Conservation (phyloP, 352 stramenopile species). For the Phytophthora cryptogea region DNA sequence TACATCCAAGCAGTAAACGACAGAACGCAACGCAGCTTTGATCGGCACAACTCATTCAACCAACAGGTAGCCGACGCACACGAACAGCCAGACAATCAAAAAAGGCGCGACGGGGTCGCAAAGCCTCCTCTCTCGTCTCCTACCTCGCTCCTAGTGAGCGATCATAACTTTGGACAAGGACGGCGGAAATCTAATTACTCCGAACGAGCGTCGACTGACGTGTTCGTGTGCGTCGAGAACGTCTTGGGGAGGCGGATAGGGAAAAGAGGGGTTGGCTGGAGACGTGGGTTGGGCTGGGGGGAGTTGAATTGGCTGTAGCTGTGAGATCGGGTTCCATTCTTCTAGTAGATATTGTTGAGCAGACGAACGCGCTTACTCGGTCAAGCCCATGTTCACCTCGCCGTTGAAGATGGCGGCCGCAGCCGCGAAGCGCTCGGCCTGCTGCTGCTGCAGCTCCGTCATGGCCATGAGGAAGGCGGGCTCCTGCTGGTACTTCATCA, state of each 20-base stretch:
- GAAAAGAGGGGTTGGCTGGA: slow-evolving; percentile 29
- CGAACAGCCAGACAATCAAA: slow-evolving; percentile 38
- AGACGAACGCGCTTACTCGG: slow-evolving; percentile 49
- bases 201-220: slow-evolving; percentile 5
- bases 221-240: slow-evolving; percentile 11
- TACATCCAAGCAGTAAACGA: neutral
- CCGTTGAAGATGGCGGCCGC: slow-evolving; percentile 87
- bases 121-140: slow-evolving; percentile 33
- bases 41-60: slow-evolving; percentile 35
- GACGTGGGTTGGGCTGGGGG: slow-evolving; percentile 17
- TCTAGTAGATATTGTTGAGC: slow-evolving; percentile 47
- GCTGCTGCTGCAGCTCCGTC: slow-evolving; percentile 87
- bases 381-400: slow-evolving; percentile 90
- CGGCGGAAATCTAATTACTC: slow-evolving; percentile 12
- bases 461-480: slow-evolving; percentile 86
- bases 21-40: slow-evolving; percentile 7
- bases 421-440: slow-evolving; percentile 82
- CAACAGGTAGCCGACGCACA: slow-evolving; percentile 32
- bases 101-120: slow-evolving; percentile 22
- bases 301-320: slow-evolving; percentile 25
- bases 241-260: slow-evolving; percentile 15
- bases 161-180: slow-evolving; percentile 31
- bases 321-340: slow-evolving; percentile 35
- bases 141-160: slow-evolving; percentile 36
- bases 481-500: slow-evolving; percentile 93